Evolutionary conservation across 2,329 filamentous ascomycete genomes (phyloP).

Genomic region (Verticillium albo-atrum): DNA sequence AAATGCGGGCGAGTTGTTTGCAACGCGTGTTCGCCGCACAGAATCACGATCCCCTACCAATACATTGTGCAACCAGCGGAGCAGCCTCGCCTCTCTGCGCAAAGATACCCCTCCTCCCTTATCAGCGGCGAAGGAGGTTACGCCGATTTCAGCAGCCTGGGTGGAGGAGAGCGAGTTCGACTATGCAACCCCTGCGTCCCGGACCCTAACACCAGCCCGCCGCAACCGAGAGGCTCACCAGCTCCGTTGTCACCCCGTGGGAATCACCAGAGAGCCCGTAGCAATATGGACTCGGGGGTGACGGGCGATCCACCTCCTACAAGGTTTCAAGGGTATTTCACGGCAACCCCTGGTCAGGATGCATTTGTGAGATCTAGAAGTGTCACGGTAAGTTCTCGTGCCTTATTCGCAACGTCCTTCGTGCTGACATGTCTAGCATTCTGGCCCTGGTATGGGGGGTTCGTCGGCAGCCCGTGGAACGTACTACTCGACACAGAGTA

Average conservation of each 20-base stretch:
- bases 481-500: constrained; percentile 30
- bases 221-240: constrained; percentile 35
- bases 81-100: constrained; percentile 20
- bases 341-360: constrained; percentile 25
- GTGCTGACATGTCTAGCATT: constrained; percentile 15
- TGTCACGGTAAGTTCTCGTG: constrained; percentile 3
- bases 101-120: constrained; percentile 33
- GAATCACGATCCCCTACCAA: constrained; percentile 89
- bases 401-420: background rate
- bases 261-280: constrained; percentile 41
- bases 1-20: constrained; percentile 95
- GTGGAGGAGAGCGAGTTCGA: constrained; percentile 53
- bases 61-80: constrained; percentile 81
- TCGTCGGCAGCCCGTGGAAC: constrained; percentile 20
- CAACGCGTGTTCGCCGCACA: constrained; percentile 82
- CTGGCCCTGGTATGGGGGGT: constrained; percentile 14
- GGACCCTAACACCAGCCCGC: constrained; percentile 55
- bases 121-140: constrained; percentile 35
- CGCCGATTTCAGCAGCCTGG: constrained; percentile 38
- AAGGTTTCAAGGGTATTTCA: constrained; percentile 32
- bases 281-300: constrained; percentile 31
- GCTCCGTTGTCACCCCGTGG: constrained; percentile 27
- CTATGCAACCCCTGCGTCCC: constrained; percentile 61
- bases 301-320: constrained; percentile 20
- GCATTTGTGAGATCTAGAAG: constrained; percentile 19